Evolutionary conservation across 306 rosid genomes (phyloP).

Genomic region (Albizia julibrissin): DNA sequence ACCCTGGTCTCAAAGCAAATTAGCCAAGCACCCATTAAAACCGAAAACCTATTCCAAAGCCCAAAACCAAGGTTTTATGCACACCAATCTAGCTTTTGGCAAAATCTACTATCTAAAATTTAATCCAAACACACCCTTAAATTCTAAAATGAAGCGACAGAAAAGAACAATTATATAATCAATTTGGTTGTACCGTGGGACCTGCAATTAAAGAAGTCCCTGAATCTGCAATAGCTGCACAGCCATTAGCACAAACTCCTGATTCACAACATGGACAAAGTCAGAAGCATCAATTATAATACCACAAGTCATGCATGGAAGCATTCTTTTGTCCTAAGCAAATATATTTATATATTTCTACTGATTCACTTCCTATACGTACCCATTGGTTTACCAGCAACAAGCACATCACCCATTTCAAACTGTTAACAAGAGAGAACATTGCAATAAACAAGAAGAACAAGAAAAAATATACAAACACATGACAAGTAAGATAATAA

Average conservation of each 20-base stretch:
- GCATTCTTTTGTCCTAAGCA: neutral
- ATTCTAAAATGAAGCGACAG: slow-evolving; percentile 1
- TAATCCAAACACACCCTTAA: neutral
- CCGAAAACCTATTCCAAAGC: no score
- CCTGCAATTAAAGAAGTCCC: slow-evolving; percentile 95
- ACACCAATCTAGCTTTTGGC: no score
- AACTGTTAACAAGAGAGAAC: slow-evolving; percentile 45
- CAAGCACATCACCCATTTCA: slow-evolving; percentile 80
- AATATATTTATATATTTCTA: neutral
- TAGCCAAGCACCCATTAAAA: no score
- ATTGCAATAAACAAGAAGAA: slow-evolving; percentile 1
- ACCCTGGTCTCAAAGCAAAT: no score
- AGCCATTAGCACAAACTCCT: slow-evolving; percentile 75
- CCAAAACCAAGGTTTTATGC: no score
- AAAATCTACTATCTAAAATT: no score
- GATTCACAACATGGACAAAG: slow-evolving; percentile 33
- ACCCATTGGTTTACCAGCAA: slow-evolving; percentile 77
- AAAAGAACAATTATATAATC: slow-evolving; percentile 20
- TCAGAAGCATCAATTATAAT: slow-evolving; percentile 19
- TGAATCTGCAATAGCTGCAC: slow-evolving; percentile 91
- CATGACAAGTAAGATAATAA: neutral
- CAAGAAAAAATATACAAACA: neutral
- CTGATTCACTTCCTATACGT: slow-evolving; percentile 29
- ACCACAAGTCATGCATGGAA: neutral
- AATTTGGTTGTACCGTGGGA: slow-evolving; percentile 70